Percentiles rank a stretch among this genome's conserved stretches.
Evolutionary conservation across 1,284 basidiomycete genomes (phyloP).

Genomic region (Phlebopus sp.): DNA sequence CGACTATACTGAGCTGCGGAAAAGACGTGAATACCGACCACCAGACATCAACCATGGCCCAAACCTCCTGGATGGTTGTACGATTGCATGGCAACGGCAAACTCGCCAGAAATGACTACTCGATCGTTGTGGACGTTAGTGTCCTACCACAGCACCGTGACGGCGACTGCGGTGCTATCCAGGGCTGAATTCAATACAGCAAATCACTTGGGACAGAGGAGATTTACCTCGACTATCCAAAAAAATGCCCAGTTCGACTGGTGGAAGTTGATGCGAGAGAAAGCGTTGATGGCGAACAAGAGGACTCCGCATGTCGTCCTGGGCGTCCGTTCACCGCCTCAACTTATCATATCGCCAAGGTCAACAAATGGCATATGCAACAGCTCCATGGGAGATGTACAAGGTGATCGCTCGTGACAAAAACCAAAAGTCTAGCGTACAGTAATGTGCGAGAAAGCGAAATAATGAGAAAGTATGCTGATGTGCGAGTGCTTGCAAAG

Average conservation of each 20-base stretch:
- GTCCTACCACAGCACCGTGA: neutral
- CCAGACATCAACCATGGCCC: neutral
- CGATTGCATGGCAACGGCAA: constrained; percentile 20
- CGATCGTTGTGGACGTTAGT: too few relatives aligned
- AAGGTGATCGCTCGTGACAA: constrained; percentile 9
- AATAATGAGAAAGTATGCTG: constrained; percentile 29
- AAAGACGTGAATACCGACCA: neutral
- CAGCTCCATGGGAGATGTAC: constrained; percentile 10
- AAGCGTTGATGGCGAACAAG: constrained; percentile 2
- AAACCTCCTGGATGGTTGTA: constrained; percentile 31
- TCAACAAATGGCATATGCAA: constrained; percentile 1
- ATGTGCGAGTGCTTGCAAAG: constrained; percentile 33
- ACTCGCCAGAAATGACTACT: neutral
- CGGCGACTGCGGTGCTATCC: neutral
- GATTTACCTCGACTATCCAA: neutral
- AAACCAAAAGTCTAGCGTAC: constrained; percentile 40
- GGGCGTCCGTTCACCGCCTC: neutral
- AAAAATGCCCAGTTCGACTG: neutral
- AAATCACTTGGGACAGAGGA: neutral
- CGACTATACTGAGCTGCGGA: constrained; percentile 19
- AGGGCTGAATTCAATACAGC: too few relatives aligned
- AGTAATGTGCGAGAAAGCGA: constrained; percentile 29
- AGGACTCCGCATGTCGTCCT: constrained; percentile 11
- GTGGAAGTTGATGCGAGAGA: neutral
- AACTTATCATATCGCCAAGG: neutral